Evolutionary conservation across 208 protist genomes (phyloP).

Genomic region (Trypanosoma grayi): DNA sequence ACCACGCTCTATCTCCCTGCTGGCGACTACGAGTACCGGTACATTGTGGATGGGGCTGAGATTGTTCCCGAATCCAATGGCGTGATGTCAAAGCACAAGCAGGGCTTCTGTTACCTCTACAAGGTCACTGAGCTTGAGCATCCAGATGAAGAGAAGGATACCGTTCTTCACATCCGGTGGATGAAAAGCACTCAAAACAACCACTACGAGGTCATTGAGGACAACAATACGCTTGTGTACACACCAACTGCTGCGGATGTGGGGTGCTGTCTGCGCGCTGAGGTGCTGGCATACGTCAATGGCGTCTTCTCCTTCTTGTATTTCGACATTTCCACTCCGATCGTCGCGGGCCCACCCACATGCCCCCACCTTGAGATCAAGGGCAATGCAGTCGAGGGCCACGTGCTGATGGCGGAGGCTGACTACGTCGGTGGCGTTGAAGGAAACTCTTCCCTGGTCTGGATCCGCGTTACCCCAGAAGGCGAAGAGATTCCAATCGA

Average conservation of each 20-base stretch:
- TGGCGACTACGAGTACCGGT: constrained; percentile 92
- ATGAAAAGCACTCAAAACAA: constrained; percentile 75
- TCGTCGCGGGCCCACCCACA: constrained; percentile 70
- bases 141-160: constrained; percentile 78
- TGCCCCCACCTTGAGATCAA: constrained; percentile 83
- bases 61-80: constrained; percentile 83
- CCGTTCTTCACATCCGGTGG: constrained; percentile 91
- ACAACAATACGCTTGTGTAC: constrained; percentile 81
- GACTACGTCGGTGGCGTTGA: constrained; percentile 88
- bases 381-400: constrained; percentile 71
- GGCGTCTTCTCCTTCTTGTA: constrained; percentile 88
- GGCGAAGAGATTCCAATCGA: constrained; percentile 71
- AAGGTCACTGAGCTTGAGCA: constrained; percentile 68
- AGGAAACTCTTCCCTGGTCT: constrained; percentile 80
- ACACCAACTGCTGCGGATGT: constrained; percentile 75
- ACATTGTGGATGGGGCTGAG: constrained; percentile 91
- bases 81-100: constrained; percentile 82
- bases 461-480: constrained; percentile 76
- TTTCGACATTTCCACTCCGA: constrained; percentile 88
- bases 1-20: constrained; percentile 90
- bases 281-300: constrained; percentile 89
- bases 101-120: constrained; percentile 88
- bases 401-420: constrained; percentile 71
- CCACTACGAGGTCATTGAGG: constrained; percentile 86
- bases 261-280: constrained; percentile 78